Percentiles rank a stretch among this genome's conserved stretches.
phyloP scores from a whole-genome alignment of 257 asterid genomes.

The Solanum rostratum region DNA sequence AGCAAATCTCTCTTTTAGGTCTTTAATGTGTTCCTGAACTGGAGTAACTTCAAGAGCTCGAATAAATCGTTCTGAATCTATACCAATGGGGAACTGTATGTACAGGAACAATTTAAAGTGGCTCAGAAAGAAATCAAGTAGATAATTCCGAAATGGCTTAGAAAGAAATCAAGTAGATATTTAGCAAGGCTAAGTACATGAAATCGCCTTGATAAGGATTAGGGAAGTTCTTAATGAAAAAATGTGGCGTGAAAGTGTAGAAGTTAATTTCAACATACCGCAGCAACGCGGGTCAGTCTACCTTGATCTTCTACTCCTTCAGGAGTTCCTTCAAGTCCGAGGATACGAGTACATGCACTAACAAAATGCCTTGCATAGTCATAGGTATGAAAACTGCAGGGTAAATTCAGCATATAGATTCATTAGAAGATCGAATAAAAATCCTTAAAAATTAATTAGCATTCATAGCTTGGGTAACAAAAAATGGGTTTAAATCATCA shows the following conservation, averaged over 20 bases:
- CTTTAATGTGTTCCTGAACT: slow-evolving; percentile 59
- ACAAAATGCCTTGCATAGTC: slow-evolving; percentile 94
- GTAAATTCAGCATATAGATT: slow-evolving; percentile 11
- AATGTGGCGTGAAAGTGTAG: background rate
- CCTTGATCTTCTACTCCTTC: slow-evolving; percentile 99
- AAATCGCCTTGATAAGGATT: background rate
- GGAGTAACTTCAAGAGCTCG: slow-evolving; percentile 54
- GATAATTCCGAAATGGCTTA: background rate
- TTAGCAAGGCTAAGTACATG: background rate
- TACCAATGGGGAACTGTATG: slow-evolving; percentile 82
- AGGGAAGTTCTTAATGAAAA: background rate
- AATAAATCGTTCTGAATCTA: slow-evolving; percentile 83
- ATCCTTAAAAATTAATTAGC: background rate
- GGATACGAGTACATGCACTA: slow-evolving; percentile 94
- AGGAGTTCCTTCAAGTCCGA: slow-evolving; percentile 95
- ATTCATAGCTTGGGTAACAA: background rate
- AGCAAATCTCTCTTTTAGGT: slow-evolving; percentile 61
- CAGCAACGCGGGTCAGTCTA: slow-evolving; percentile 94
- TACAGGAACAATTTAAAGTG: slow-evolving; percentile 7
- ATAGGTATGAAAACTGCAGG: slow-evolving; percentile 82
- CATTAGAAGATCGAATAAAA: slow-evolving; percentile 8
- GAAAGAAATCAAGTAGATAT: background rate
- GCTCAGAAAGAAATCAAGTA: background rate
- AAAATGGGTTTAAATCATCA: background rate
- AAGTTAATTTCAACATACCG: slow-evolving; percentile 39